Conservation (phyloP, 2,329 filamentous ascomycete species). For the Aspergillus jensenii region DNA sequence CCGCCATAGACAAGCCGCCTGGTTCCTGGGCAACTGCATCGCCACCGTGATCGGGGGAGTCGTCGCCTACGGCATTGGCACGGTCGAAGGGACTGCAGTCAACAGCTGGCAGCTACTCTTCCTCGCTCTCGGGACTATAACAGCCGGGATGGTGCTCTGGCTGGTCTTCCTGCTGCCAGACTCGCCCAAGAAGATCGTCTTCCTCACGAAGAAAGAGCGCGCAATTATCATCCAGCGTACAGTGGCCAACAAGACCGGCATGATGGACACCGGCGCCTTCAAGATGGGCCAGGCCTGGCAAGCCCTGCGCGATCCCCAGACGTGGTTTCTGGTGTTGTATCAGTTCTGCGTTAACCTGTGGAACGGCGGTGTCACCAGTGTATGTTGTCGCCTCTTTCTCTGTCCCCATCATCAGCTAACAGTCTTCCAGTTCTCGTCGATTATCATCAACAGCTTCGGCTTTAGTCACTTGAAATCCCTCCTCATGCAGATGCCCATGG, state of each 20-base stretch:
- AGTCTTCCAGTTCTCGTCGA: slow-evolving; percentile 29
- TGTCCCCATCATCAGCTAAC: background rate
- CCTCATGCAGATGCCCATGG: slow-evolving; percentile 39
- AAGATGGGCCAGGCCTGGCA: slow-evolving; percentile 43
- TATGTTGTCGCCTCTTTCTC: background rate
- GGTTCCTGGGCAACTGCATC: slow-evolving; percentile 37
- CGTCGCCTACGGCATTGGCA: slow-evolving; percentile 30
- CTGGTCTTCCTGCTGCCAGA: slow-evolving; percentile 25
- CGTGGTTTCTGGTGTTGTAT: slow-evolving; percentile 34
- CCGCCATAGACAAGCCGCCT: slow-evolving; percentile 29
- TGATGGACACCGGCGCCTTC: slow-evolving; percentile 52
- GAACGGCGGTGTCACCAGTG: slow-evolving; percentile 36
- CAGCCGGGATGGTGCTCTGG: slow-evolving; percentile 19
- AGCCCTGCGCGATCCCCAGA: slow-evolving; percentile 30
- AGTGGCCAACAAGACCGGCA: slow-evolving; percentile 51
- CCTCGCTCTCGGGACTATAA: slow-evolving; percentile 30
- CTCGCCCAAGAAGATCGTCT: slow-evolving; percentile 41
- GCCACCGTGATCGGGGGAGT: slow-evolving; percentile 30
- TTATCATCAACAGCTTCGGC: slow-evolving; percentile 40
- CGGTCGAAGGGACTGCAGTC: slow-evolving; percentile 18
- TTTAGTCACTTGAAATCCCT: slow-evolving; percentile 37
- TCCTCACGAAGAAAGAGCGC: slow-evolving; percentile 42
- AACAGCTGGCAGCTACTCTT: slow-evolving; percentile 33
- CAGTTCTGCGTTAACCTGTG: slow-evolving; percentile 34
- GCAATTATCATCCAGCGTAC: slow-evolving; percentile 54